Base-by-base conservation (phyloP, 345 rosid genomes). In the Turnera subulata region DNA sequence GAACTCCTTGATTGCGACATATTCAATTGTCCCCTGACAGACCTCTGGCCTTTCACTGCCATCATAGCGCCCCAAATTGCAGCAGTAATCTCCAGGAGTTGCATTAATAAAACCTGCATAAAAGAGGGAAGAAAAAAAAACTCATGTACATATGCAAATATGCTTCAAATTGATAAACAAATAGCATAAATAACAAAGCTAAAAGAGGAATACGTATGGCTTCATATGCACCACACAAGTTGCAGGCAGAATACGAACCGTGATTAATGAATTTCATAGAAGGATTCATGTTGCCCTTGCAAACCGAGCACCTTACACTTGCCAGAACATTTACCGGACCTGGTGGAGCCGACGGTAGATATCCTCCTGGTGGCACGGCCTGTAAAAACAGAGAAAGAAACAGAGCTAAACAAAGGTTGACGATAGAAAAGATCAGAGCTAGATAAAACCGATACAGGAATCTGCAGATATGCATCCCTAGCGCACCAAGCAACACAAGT, bases 281-380 rank as follows among this genome's bases (percentile, higher is more conserved):
- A 78, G 96, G 98, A 72, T 91, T 91, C 73, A 86, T 80, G 74
- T 91, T 88, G 21, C 89, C 98, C 76, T 91, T 91, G 79, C 96
- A 91, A 58, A 88, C 87, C 64, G 95, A 82, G 81, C 96, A 91
- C 66, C 96, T 82, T 20, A 91, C 85, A n/a, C n/a, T n/a, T n/a
- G n/a, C n/a, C n/a, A n/a, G n/a, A n/a, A n/a, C n/a, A n/a, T n/a
- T n/a, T n/a, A n/a, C n/a, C n/a, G n/a, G n/a, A n/a, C n/a, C n/a
- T n/a, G n/a, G n/a, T n/a, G n/a, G n/a, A n/a, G n/a, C n/a, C n/a
- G n/a, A n/a, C n/a, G n/a, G n/a, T n/a, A n/a, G n/a, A n/a, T n/a
- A n/a, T n/a, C n/a, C n/a, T n/a, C n/a, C n/a, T n/a, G n/a, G n/a
- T n/a, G n/a, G n/a, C n/a, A n/a, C n/a, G n/a, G n/a, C n/a, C n/a